phyloP scores from a whole-genome alignment of 2,329 filamentous ascomycete genomes.

The Arachnopeziza araneosa region DNA sequence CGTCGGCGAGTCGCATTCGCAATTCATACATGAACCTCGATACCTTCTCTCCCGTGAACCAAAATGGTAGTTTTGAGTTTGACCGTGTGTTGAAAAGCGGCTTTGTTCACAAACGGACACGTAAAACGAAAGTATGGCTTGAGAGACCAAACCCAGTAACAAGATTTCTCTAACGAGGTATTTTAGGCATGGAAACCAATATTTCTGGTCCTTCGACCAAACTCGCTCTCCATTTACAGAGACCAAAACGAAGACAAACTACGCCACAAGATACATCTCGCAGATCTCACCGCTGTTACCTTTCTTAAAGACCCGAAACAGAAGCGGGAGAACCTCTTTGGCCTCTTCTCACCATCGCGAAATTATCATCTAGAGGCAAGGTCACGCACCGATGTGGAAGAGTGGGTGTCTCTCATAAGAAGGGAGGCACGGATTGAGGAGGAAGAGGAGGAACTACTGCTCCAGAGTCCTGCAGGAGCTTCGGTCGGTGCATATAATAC shows the following conservation, averaged over 20 bases:
- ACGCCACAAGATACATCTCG: constrained; percentile 79
- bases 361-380: constrained; percentile 87
- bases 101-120: constrained; percentile 78
- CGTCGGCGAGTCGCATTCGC: constrained; percentile 24
- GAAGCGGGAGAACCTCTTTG: constrained; percentile 80
- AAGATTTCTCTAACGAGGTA: not conserved
- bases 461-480: constrained; percentile 57
- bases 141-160: not conserved
- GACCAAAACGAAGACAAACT: constrained; percentile 85
- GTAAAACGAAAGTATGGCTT: constrained; percentile 76
- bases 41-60: constrained; percentile 78
- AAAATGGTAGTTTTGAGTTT: constrained; percentile 93
- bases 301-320: constrained; percentile 85
- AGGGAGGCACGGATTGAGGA: constrained; percentile 78
- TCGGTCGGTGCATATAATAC: constrained; percentile 20
- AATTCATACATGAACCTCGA: constrained; percentile 48
- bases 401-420: constrained; percentile 82
- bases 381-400: constrained; percentile 67
- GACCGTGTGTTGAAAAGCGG: constrained; percentile 90
- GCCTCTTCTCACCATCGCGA: constrained; percentile 80
- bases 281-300: constrained; percentile 86
- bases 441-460: constrained; percentile 77
- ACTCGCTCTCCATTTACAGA: constrained; percentile 88
- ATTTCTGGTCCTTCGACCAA: constrained; percentile 84
- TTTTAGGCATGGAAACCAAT: constrained; percentile 80